Evolutionary conservation across 768 basidiomycete species (phyloP), one percentile per base, ranked within the genome.

Genomic region (Lactifluus piperatus): DNA sequence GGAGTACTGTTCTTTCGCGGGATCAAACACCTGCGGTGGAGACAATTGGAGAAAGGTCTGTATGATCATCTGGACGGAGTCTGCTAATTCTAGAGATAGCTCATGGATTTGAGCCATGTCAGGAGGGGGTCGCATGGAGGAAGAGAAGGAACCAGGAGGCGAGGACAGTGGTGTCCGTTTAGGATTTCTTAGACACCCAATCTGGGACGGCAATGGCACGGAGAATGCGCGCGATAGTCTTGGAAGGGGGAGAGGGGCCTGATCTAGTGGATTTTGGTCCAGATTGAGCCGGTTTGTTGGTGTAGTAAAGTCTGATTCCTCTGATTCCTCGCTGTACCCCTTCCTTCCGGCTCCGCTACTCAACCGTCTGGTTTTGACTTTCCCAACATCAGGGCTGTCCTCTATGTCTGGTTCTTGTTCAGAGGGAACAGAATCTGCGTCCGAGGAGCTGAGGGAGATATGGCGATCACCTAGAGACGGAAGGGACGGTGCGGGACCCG

Each of bases 1-100:
- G 1, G 93, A 88, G 68, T 93, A 88, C 69, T 94, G 93, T 68
- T 97, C 94, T 71, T 90, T 94, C 2, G 88, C 85, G n/a, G 89
- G 83, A 69, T 97, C 93, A 47, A 97, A 79, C 20, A 97, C 75
- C 71, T 97, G 94, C 0, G 88, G 82, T 4, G 94, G 93, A 0
- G 90, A 90, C 63, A 97, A 78, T 67, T 94, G 92, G 3, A 97
- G 79, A 65, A 97, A 81, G 1, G 91, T 94, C 70, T 97, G 92
- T 39, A 95, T 86, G 58, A 91, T 83, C 75, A 88, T 82, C 74
- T 97, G 93, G 13, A 93, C 82, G 11, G 87, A 86, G 71, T 97
- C 94, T 13, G 94, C 92, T 14, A 97, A 78, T 71, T 97, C 94
- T 29, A 88, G 73, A 0, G 92, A 91, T 55, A 94, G 75, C 59